Conservation (phyloP, 208 protist genomes). For the Leishmania braziliensis region DNA sequence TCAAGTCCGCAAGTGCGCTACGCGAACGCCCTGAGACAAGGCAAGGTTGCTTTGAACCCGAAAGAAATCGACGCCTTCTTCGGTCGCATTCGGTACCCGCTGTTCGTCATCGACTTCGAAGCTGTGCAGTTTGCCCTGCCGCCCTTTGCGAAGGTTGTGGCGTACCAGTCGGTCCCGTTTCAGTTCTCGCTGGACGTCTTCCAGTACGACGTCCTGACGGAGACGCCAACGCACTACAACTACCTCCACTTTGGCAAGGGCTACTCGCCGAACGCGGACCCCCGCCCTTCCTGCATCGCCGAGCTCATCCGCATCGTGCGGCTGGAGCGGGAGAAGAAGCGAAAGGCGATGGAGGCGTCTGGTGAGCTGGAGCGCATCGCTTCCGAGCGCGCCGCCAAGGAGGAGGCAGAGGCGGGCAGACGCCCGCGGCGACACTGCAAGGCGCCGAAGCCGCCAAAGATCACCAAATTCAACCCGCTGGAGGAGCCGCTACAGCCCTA, state of each 20-base stretch:
- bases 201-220: slow-evolving; percentile 82
- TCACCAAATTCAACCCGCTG: slow-evolving; percentile 42
- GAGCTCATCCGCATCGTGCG: slow-evolving; percentile 83
- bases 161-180: slow-evolving; percentile 87
- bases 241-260: slow-evolving; percentile 89
- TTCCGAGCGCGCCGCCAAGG: slow-evolving; percentile 22
- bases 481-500: slow-evolving; percentile 67
- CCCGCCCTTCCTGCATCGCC: slow-evolving; percentile 58
- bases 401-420: slow-evolving; percentile 27
- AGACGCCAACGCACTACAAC: slow-evolving; percentile 89
- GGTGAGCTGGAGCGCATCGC: slow-evolving; percentile 53
- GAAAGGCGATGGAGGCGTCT: slow-evolving; percentile 51
- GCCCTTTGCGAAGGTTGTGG: slow-evolving; percentile 77
- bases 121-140: slow-evolving; percentile 86
- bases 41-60: slow-evolving; percentile 71
- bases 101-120: slow-evolving; percentile 92
- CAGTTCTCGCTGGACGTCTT: slow-evolving; percentile 92
- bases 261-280: slow-evolving; percentile 85
- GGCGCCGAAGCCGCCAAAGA: slow-evolving; percentile 38
- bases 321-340: slow-evolving; percentile 77
- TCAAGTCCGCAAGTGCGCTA: slow-evolving; percentile 85
- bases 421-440: slow-evolving; percentile 23
- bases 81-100: slow-evolving; percentile 69
- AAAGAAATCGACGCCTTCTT: slow-evolving; percentile 84
- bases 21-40: slow-evolving; percentile 63